A percentile compares a stretch with the other conserved stretches of the same genome.
These are phyloP conservation scores for Xylariaceae sp. DNA, from an alignment of 2,329 filamentous ascomycete species.

Conservation along the genomic window DNA sequence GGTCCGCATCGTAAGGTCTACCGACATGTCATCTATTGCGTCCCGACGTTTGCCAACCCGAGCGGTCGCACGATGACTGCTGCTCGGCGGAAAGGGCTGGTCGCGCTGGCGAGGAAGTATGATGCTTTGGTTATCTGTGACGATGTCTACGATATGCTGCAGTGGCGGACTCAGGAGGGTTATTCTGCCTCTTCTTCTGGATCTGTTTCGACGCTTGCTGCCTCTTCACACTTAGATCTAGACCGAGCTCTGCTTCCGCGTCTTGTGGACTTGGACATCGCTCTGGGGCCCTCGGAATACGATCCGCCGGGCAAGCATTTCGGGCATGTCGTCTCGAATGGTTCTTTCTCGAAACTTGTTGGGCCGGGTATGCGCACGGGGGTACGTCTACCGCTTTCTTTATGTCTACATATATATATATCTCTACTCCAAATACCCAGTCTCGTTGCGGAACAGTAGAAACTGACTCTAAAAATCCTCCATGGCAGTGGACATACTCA, in stretches of 20 bases:
- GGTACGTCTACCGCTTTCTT: neutral
- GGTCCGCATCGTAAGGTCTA: slow-evolving; percentile 71
- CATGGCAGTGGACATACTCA: slow-evolving; percentile 50
- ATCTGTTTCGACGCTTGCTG: slow-evolving; percentile 1
- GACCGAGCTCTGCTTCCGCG: slow-evolving; percentile 60
- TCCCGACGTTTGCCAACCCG: slow-evolving; percentile 87
- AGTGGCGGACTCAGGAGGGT: slow-evolving; percentile 58
- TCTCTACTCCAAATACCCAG: neutral
- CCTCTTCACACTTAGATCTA: slow-evolving; percentile 17
- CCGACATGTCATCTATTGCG: slow-evolving; percentile 81
- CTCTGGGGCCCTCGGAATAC: slow-evolving; percentile 50
- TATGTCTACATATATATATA: neutral
- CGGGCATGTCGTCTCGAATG: slow-evolving; percentile 80
- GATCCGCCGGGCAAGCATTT: slow-evolving; percentile 44
- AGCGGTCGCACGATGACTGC: slow-evolving; percentile 78
- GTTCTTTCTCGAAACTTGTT: slow-evolving; percentile 83
- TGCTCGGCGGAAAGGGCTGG: slow-evolving; percentile 60
- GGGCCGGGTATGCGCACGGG: slow-evolving; percentile 79
- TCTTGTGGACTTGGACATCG: slow-evolving; percentile 72
- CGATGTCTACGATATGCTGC: slow-evolving; percentile 91
- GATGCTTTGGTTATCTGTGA: slow-evolving; percentile 83
- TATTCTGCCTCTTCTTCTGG: neutral
- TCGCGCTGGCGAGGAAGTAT: slow-evolving; percentile 71
- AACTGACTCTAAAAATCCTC: no score
- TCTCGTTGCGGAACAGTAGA: no score